These are phyloP conservation scores for Tilletia caries DNA, from an alignment of 1,284 basidiomycete genomes.

Conservation along the genomic window DNA sequence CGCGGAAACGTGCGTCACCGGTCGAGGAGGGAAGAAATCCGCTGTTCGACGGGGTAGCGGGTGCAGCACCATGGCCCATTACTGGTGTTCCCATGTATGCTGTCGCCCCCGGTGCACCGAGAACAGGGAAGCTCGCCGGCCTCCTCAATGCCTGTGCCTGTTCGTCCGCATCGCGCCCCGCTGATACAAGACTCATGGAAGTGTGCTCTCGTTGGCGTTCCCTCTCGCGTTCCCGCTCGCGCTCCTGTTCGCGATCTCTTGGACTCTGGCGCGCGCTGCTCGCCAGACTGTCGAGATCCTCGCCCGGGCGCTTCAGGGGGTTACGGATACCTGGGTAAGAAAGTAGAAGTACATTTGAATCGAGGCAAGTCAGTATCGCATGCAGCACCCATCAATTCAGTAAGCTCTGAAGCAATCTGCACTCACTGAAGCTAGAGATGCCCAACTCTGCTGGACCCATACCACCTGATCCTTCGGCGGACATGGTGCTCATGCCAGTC, in stretches of 20 bases:
- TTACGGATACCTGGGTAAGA: not conserved
- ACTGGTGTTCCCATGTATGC: constrained; percentile 9
- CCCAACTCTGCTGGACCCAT: not conserved
- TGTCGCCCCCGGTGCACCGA: not conserved
- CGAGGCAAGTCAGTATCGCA: no score
- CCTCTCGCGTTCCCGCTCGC: constrained; percentile 7
- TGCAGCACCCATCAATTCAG: not conserved
- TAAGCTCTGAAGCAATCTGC: not conserved
- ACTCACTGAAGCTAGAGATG: constrained; percentile 10
- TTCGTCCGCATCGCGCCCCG: constrained; percentile 2
- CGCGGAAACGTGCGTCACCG: not conserved
- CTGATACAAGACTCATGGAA: not conserved
- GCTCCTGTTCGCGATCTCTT: constrained; percentile 4
- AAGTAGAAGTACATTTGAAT: no score
- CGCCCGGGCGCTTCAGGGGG: not conserved
- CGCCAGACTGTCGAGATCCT: constrained; percentile 5
- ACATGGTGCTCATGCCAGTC: not conserved
- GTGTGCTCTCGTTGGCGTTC: not conserved
- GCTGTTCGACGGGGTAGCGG: not conserved
- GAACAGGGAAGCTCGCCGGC: constrained; percentile 4
- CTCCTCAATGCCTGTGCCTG: constrained; percentile 12
- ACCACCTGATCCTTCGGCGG: not conserved
- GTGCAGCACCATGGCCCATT: not conserved
- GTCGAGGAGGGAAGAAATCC: not conserved
- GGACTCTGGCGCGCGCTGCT: constrained; percentile 1